These are phyloP conservation scores for Boletus vinaceobasis DNA, from an alignment of 768 basidiomycete species.

Conservation along the genomic window DNA sequence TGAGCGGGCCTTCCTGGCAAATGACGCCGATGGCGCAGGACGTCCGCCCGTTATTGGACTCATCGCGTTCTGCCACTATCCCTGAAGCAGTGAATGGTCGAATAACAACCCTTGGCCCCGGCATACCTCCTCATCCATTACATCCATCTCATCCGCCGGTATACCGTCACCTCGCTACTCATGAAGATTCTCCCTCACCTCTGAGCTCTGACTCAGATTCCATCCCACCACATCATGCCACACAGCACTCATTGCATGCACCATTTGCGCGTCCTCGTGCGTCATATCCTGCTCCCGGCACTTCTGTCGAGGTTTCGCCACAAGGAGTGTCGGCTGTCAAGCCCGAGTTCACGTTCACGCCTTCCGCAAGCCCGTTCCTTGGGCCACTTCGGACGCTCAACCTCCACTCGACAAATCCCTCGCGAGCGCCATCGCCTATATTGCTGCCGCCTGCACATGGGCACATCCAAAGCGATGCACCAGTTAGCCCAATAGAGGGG, in stretches of 20 bases:
- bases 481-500: slow-evolving; percentile 36
- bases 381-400: slow-evolving; percentile 73
- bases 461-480: slow-evolving; percentile 21
- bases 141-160: slow-evolving; percentile 33
- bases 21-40: slow-evolving; percentile 43
- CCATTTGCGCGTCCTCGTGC: slow-evolving; percentile 27
- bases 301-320: slow-evolving; percentile 32
- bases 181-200: slow-evolving; percentile 67
- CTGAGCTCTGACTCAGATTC: slow-evolving; percentile 64
- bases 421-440: slow-evolving; percentile 71
- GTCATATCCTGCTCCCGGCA: slow-evolving; percentile 16
- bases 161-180: slow-evolving; percentile 35
- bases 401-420: slow-evolving; percentile 66
- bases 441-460: slow-evolving; percentile 51
- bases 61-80: slow-evolving; percentile 14
- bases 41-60: slow-evolving; percentile 17
- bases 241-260: slow-evolving; percentile 30
- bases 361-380: slow-evolving; percentile 77
- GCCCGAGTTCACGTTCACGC: slow-evolving; percentile 49
- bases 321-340: slow-evolving; percentile 23
- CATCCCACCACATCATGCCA: slow-evolving; percentile 30
- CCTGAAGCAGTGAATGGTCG: slow-evolving; percentile 18
- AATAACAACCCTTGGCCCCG: slow-evolving; percentile 18
- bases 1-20: slow-evolving; percentile 57
- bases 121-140: slow-evolving; percentile 38